These are phyloP conservation scores for Antarctomyces pellizariae DNA, from an alignment of 495 filamentous ascomycete genomes.

Conservation along the genomic window DNA sequence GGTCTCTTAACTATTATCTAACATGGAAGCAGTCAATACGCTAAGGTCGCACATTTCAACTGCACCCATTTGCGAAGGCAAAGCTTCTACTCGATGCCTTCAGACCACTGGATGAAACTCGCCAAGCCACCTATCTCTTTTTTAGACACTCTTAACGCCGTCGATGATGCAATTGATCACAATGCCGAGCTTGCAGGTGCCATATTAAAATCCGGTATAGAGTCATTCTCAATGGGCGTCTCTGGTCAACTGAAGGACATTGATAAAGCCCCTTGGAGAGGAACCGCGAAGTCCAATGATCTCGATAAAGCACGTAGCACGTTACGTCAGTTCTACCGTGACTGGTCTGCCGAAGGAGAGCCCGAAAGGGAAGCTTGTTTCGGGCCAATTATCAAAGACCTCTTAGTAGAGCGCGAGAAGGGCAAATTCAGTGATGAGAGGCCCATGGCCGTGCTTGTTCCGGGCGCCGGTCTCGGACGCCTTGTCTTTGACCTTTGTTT, in stretches of 20 bases:
- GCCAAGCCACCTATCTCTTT: constrained; percentile 61
- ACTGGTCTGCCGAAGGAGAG: constrained; percentile 69
- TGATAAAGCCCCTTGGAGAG: constrained; percentile 28
- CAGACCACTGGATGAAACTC: constrained; percentile 57
- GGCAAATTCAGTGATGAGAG: constrained; percentile 9
- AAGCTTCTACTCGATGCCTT: constrained; percentile 77
- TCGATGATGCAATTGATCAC: constrained; percentile 73
- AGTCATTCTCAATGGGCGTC: constrained; percentile 25
- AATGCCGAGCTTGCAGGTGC: constrained; percentile 65
- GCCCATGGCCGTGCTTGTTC: constrained; percentile 48
- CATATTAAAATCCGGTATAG: constrained; percentile 43
- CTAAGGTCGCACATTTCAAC: constrained; percentile 58
- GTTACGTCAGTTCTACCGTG: constrained; percentile 78
- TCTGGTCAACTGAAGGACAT: constrained; percentile 4
- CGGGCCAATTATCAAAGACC: constrained; percentile 32
- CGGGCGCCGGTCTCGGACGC: constrained; percentile 73
- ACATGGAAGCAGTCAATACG: constrained; percentile 43
- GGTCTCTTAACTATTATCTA: constrained; percentile 2
- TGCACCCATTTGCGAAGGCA: constrained; percentile 73
- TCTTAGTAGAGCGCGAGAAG: constrained; percentile 4
- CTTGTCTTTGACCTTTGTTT: constrained; percentile 65
- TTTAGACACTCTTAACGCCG: constrained; percentile 43
- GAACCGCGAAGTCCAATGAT: constrained; percentile 39
- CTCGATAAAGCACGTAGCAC: constrained; percentile 80
- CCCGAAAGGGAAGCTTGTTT: constrained; percentile 55